Evolutionary conservation across 2,329 filamentous ascomycete genomes (phyloP).

Genomic region (Penicillium sp.): DNA sequence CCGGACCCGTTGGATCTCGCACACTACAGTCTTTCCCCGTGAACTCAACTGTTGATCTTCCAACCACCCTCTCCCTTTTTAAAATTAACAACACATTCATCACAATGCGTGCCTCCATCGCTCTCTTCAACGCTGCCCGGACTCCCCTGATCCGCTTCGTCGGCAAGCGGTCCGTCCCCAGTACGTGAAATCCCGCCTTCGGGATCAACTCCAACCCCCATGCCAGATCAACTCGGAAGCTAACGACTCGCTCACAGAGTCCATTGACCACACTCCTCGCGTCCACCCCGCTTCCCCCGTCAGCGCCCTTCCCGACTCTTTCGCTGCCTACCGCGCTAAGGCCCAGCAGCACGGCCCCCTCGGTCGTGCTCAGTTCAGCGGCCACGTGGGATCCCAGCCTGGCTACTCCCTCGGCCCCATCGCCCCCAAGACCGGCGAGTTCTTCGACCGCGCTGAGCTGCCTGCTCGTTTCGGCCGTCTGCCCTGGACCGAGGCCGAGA

Average conservation of each 20-base stretch:
- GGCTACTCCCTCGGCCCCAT: conserved; percentile 75
- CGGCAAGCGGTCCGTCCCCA: conserved; percentile 49
- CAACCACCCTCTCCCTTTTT: conserved; percentile 10
- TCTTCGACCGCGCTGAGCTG: conserved; percentile 87
- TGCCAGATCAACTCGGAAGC: conserved; percentile 6
- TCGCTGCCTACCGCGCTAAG: conserved; percentile 63
- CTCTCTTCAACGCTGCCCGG: conserved; percentile 46
- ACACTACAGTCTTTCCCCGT: conserved; percentile 17
- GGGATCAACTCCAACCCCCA: not conserved
- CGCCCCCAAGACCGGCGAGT: conserved; percentile 69
- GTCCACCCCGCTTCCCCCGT: conserved; percentile 61
- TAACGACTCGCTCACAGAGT: conserved; percentile 34
- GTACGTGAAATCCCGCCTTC: conserved; percentile 34
- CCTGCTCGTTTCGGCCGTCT: conserved; percentile 78
- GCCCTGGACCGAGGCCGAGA: conserved; percentile 77
- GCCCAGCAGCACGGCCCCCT: conserved; percentile 68
- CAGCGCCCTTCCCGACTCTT: conserved; percentile 60
- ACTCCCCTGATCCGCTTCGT: conserved; percentile 55
- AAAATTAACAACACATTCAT: conserved; percentile 7
- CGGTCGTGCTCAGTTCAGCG: conserved; percentile 40
- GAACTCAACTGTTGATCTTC: conserved; percentile 15
- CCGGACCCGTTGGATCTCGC: conserved; percentile 33
- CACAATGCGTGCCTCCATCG: conserved; percentile 47
- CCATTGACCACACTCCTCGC: conserved; percentile 58
- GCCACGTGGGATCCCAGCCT: conserved; percentile 59